Percentiles rank a stretch among this genome's conserved stretches.
phyloP scores from a whole-genome alignment of 2,329 filamentous ascomycete species.

The Stachybotrys chartarum region DNA sequence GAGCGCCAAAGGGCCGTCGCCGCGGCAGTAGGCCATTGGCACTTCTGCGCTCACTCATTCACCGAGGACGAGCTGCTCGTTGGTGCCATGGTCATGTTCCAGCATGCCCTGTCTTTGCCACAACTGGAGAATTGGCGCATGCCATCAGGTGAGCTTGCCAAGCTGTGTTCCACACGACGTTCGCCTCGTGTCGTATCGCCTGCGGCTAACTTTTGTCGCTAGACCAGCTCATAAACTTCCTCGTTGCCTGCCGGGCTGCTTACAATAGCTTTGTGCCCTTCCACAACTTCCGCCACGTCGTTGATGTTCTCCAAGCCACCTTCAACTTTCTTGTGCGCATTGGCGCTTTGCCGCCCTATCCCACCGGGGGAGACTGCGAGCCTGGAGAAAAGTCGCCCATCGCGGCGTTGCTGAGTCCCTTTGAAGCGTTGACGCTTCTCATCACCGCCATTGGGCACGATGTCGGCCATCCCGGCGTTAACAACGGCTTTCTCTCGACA shows the following conservation, averaged over 20 bases:
- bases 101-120: conserved; percentile 76
- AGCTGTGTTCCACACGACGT: too few species aligned
- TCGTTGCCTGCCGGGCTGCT: conserved; percentile 83
- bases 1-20: conserved; percentile 61
- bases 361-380: conserved; percentile 22
- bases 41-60: conserved; percentile 84
- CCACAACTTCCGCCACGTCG: conserved; percentile 96
- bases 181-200: background rate
- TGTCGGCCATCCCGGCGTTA: conserved; percentile 94
- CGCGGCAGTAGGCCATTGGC: conserved; percentile 68
- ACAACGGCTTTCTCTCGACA: conserved; percentile 91
- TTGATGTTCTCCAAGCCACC: conserved; percentile 89
- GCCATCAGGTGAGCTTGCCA: conserved; percentile 55
- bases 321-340: conserved; percentile 85
- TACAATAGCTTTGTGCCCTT: conserved; percentile 97
- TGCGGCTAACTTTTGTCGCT: conserved; percentile 5
- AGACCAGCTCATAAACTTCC: conserved; percentile 78
- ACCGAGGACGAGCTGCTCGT: conserved; percentile 85
- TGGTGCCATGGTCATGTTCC: conserved; percentile 79
- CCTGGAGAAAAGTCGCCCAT: conserved; percentile 52
- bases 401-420: conserved; percentile 69
- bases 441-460: conserved; percentile 97
- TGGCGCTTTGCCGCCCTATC: conserved; percentile 66
- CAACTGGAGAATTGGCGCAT: conserved; percentile 77
- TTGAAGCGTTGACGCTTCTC: conserved; percentile 82